A percentile compares a stretch with the other conserved stretches of the same genome.
Conservation (phyloP, 176 grass and related monocot genomes). For the Lolium multiflorum region DNA sequence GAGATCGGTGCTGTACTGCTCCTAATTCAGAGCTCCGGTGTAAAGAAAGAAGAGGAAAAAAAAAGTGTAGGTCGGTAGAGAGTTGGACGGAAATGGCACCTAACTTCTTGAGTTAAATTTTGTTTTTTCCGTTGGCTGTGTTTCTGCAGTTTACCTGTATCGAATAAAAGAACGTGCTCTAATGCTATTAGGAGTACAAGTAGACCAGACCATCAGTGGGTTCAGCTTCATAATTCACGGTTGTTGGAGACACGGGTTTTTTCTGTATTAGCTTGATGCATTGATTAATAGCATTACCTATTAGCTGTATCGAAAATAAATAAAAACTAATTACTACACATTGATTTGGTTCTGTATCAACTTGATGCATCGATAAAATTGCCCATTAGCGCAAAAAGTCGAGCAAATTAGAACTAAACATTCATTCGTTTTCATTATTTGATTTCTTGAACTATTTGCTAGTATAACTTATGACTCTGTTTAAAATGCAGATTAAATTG, state of each 20-base stretch:
- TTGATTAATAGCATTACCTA: not conserved
- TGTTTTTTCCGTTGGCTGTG: not conserved
- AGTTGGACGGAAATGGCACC: conserved; percentile 62
- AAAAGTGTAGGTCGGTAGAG: conserved; percentile 49
- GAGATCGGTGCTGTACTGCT: conserved; percentile 61
- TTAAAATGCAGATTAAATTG: not conserved
- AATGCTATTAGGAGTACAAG: too few species aligned
- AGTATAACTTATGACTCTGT: not conserved
- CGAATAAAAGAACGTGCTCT: not conserved
- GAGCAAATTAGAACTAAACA: too few species aligned
- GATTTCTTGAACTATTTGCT: not conserved
- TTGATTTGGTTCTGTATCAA: not conserved
- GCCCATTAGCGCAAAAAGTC: too few species aligned
- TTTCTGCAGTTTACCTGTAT: not conserved
- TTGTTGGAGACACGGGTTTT: not conserved
- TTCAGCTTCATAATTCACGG: not conserved
- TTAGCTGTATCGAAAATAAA: not conserved
- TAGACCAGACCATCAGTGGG: not conserved
- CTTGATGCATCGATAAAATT: not conserved
- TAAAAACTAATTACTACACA: not conserved
- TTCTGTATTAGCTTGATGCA: not conserved
- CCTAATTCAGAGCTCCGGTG: conserved; percentile 58
- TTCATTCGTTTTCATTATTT: too few species aligned
- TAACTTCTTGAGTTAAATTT: not conserved
- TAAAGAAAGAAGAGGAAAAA: conserved; percentile 14